phyloP scores from a whole-genome alignment of 2,329 filamentous ascomycete genomes.

The Clonostachys solani region DNA sequence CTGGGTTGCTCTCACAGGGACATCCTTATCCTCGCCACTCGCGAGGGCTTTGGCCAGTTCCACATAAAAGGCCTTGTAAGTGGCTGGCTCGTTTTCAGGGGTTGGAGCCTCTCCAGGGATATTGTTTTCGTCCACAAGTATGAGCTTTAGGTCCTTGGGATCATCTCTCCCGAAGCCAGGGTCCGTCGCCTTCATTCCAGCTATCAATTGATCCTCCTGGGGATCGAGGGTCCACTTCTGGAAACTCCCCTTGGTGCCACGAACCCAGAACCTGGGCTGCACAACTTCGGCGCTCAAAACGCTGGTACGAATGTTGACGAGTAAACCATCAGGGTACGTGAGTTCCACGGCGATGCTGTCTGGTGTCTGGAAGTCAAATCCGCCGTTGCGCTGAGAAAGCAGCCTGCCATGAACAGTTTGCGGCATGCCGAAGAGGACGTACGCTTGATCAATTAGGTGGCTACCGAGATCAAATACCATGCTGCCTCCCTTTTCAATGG shows the following conservation, averaged over 20 bases:
- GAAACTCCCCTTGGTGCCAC: slow-evolving; percentile 70
- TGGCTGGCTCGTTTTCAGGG: slow-evolving; percentile 59
- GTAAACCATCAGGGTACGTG: slow-evolving; percentile 57
- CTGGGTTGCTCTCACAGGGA: slow-evolving; percentile 48
- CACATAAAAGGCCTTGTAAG: slow-evolving; percentile 66
- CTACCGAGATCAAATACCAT: slow-evolving; percentile 72
- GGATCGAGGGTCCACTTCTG: slow-evolving; percentile 68
- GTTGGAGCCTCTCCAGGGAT: slow-evolving; percentile 43
- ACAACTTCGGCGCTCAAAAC: slow-evolving; percentile 64
- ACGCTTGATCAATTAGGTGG: slow-evolving; percentile 73
- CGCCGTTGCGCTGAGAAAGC: slow-evolving; percentile 56
- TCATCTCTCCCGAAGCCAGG: slow-evolving; percentile 60
- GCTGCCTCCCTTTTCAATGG: slow-evolving; percentile 58
- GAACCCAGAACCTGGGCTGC: slow-evolving; percentile 74
- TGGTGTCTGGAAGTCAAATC: slow-evolving; percentile 40
- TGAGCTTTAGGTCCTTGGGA: slow-evolving; percentile 47
- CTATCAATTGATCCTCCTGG: slow-evolving; percentile 71
- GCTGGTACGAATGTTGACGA: slow-evolving; percentile 66
- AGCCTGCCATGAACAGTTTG: slow-evolving; percentile 63
- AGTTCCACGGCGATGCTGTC: slow-evolving; percentile 62
- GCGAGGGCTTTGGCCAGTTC: slow-evolving; percentile 41
- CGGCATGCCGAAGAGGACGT: slow-evolving; percentile 66
- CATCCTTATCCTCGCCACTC: slow-evolving; percentile 40
- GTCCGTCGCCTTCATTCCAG: slow-evolving; percentile 57
- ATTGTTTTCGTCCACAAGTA: slow-evolving; percentile 45